phyloP scores from a whole-genome alignment of 2,329 filamentous ascomycete species.

The Alternaria angustiovoidea region DNA sequence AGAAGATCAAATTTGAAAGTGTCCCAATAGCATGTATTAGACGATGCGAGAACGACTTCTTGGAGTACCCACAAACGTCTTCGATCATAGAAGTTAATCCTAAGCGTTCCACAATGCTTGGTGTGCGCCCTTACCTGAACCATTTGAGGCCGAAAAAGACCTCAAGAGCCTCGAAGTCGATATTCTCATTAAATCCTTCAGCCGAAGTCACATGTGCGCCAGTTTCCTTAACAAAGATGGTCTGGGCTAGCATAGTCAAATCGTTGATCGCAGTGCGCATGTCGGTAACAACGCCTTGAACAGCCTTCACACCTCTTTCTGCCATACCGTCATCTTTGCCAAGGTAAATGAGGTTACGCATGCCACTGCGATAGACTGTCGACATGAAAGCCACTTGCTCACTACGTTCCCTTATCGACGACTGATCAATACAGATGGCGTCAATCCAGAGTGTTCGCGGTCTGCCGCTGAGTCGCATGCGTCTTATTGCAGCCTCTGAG shows the following conservation, averaged over 20 bases:
- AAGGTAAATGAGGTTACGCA: background rate
- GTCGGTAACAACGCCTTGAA: background rate
- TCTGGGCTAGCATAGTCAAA: too few species aligned
- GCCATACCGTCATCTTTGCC: background rate
- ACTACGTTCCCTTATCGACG: background rate
- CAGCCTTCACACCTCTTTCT: background rate
- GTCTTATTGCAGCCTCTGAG: background rate
- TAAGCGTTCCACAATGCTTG: accelerated
- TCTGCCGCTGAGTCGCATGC: background rate
- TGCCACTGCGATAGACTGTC: accelerated
- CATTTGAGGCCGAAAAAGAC: background rate
- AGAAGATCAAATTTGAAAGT: background rate
- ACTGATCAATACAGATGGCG: background rate
- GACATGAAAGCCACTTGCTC: background rate
- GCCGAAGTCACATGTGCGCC: too few species aligned
- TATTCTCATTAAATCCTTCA: too few species aligned
- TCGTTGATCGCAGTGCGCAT: accelerated
- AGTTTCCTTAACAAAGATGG: too few species aligned
- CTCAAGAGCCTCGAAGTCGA: background rate
- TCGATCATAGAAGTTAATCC: accelerated
- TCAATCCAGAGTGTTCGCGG: background rate
- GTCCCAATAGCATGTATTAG: background rate
- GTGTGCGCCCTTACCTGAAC: background rate
- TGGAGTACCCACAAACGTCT: background rate
- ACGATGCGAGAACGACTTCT: background rate